Conservation (phyloP, 306 rosid genomes). For the Prosopis cineraria region DNA sequence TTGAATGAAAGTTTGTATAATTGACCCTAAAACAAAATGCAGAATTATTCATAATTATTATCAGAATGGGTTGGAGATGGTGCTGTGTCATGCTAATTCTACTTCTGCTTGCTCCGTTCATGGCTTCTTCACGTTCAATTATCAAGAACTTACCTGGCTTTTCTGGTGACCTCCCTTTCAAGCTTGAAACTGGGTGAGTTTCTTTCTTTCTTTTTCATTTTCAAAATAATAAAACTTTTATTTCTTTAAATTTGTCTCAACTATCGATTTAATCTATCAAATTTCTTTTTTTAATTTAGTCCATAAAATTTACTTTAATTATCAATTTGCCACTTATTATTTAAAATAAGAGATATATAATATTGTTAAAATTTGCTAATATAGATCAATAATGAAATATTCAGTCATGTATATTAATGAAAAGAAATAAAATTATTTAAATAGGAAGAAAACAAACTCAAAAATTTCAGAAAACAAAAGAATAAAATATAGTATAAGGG, state of each 20-base stretch:
- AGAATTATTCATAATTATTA: not conserved
- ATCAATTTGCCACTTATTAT: too few relatives aligned
- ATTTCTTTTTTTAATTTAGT: too few relatives aligned
- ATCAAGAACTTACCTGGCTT: not conserved
- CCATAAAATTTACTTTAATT: too few relatives aligned
- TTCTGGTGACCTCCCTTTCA: conserved; percentile 8
- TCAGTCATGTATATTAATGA: too few relatives aligned
- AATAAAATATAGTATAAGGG: too few relatives aligned
- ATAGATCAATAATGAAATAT: too few relatives aligned
- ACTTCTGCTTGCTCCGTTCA: not conserved
- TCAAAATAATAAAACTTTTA: not conserved
- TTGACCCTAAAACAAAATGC: not conserved
- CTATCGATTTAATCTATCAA: too few relatives aligned
- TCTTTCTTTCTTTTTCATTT: not conserved
- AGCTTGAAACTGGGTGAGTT: conserved; percentile 16
- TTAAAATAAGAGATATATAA: too few relatives aligned
- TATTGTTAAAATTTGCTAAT: too few relatives aligned
- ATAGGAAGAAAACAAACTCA: too few relatives aligned
- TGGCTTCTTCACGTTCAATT: conserved; percentile 9
- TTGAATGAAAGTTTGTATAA: not conserved
- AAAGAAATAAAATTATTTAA: too few relatives aligned
- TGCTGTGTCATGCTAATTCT: not conserved
- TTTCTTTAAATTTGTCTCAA: not conserved
- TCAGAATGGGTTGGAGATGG: not conserved
- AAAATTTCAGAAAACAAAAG: too few relatives aligned